Evolutionary conservation across 1,284 basidiomycete species (phyloP).

Genomic region (Apiotrichum gamsii): DNA sequence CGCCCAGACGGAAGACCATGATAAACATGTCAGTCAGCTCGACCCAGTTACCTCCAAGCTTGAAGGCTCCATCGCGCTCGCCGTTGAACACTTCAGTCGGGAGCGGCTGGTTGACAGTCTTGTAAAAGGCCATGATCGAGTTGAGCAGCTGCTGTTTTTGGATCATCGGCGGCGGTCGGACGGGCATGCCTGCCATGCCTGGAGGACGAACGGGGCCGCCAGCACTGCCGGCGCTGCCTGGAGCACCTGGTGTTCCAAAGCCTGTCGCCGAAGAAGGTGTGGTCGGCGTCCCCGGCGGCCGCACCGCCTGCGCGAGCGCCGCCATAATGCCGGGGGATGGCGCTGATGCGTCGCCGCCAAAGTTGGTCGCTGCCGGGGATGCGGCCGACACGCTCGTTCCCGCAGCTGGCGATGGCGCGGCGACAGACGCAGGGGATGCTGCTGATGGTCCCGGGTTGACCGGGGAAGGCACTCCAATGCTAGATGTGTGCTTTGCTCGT

Average conservation of each 20-base stretch:
- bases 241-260: neutral
- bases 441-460: conserved; percentile 1
- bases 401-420: conserved; percentile 8
- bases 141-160: conserved; percentile 27
- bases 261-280: neutral
- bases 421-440: conserved; percentile 3
- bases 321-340: conserved; percentile 3
- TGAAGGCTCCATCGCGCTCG: conserved; percentile 30
- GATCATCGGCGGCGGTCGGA: conserved; percentile 3
- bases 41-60: conserved; percentile 33
- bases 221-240: too few relatives aligned
- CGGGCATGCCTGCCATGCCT: neutral
- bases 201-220: neutral
- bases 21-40: conserved; percentile 38
- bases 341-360: conserved; percentile 3
- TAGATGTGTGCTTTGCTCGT: conserved; percentile 12
- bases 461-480: neutral
- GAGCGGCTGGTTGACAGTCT: conserved; percentile 18
- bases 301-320: neutral
- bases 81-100: conserved; percentile 38
- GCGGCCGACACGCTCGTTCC: conserved; percentile 5
- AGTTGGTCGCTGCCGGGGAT: neutral
- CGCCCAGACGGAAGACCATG: conserved; percentile 28
- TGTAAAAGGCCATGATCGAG: conserved; percentile 28
- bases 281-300: conserved; percentile 2